phyloP scores from a whole-genome alignment of 1,139 yeast species.

The Sugiyamaella paludigena region DNA sequence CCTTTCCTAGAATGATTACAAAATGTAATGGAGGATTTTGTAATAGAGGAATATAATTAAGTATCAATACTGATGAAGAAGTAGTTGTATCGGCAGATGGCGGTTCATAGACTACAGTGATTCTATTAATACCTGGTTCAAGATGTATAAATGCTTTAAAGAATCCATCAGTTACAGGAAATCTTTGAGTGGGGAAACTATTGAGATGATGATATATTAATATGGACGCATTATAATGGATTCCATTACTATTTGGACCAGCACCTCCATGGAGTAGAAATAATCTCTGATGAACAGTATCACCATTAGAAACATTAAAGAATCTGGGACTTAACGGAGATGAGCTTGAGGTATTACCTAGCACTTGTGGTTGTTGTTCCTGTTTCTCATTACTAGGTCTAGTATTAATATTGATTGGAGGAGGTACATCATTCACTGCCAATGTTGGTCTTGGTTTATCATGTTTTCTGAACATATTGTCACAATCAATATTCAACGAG shows the following conservation, averaged over 20 bases:
- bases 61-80: slow-evolving; percentile 28
- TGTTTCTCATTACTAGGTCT: background rate
- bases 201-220: slow-evolving; percentile 46
- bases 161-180: slow-evolving; percentile 64
- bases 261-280: slow-evolving; percentile 36
- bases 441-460: background rate
- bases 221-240: slow-evolving; percentile 35
- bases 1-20: slow-evolving; percentile 73
- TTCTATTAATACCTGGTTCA: slow-evolving; percentile 52
- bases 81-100: slow-evolving; percentile 18
- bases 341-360: too few species aligned
- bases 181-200: slow-evolving; percentile 67
- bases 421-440: slow-evolving; percentile 1
- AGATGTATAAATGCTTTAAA: slow-evolving; percentile 77
- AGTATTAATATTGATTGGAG: slow-evolving; percentile 5
- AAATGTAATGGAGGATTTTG: slow-evolving; percentile 79
- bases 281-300: slow-evolving; percentile 34
- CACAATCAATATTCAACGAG: background rate
- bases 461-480: slow-evolving; percentile 3
- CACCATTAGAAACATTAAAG: slow-evolving; percentile 14
- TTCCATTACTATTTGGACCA: slow-evolving; percentile 27
- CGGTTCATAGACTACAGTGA: slow-evolving; percentile 29
- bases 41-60: slow-evolving; percentile 57
- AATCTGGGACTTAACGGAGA: slow-evolving; percentile 3
- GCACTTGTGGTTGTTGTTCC: background rate